phyloP scores from a whole-genome alignment of 108 stramenopile genomes.

The Hondaea fermentalgiana region DNA sequence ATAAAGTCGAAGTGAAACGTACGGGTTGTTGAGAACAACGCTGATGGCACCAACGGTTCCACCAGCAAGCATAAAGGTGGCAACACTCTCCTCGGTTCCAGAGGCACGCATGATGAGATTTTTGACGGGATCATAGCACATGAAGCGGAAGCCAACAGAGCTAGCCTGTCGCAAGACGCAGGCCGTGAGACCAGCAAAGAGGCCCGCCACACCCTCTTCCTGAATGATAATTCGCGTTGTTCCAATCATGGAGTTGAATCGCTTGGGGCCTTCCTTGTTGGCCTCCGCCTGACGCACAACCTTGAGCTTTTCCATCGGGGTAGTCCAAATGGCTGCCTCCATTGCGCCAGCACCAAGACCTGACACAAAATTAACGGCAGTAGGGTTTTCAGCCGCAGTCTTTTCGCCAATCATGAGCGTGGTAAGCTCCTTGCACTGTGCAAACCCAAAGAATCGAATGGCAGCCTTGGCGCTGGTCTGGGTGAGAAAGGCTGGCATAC shows the following conservation, averaged over 20 bases:
- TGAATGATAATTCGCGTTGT: background rate
- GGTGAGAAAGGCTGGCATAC: constrained; percentile 3
- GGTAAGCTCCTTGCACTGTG: background rate
- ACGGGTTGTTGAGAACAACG: background rate
- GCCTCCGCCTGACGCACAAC: constrained; percentile 4
- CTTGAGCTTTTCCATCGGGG: background rate
- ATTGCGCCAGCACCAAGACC: constrained; percentile 8
- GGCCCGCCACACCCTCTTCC: background rate
- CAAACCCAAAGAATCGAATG: background rate
- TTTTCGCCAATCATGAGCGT: background rate
- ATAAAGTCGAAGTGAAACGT: background rate
- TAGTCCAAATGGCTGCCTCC: constrained; percentile 14
- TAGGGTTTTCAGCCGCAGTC: background rate
- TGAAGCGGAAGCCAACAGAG: background rate
- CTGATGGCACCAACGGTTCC: background rate
- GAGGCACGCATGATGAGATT: background rate
- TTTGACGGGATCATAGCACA: background rate
- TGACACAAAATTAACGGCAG: background rate
- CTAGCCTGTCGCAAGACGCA: background rate
- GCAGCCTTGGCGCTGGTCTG: background rate
- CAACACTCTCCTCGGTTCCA: background rate
- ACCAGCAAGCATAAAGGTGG: background rate
- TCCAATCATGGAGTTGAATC: background rate
- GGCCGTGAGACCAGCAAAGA: background rate
- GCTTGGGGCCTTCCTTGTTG: constrained; percentile 9